Conservation (phyloP, 2,329 filamentous ascomycete genomes). For the Bertia moriformis region DNA sequence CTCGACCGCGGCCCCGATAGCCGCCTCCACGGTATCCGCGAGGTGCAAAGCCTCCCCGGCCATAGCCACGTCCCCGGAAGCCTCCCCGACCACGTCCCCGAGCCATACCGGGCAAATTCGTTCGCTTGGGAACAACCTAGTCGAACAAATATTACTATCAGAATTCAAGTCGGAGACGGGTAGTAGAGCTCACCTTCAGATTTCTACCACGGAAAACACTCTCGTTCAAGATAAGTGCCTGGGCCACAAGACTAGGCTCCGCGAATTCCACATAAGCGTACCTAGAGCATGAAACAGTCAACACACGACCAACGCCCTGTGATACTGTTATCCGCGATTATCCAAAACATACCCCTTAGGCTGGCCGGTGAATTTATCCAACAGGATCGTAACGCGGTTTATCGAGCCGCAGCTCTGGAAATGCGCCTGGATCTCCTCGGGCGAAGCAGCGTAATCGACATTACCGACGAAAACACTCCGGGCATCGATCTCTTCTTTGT, state of each 20-base stretch:
- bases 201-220: constrained; percentile 89
- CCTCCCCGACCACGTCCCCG: constrained; percentile 43
- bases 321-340: too few relatives aligned
- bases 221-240: constrained; percentile 89
- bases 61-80: constrained; percentile 36
- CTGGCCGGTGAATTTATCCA: constrained; percentile 97
- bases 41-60: background rate
- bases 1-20: constrained; percentile 24
- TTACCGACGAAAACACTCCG: constrained; percentile 97
- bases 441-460: constrained; percentile 91
- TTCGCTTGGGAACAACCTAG: constrained; percentile 60
- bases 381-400: constrained; percentile 90
- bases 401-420: constrained; percentile 96
- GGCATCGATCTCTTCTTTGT: constrained; percentile 88
- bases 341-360: constrained; percentile 92
- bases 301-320: background rate
- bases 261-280: constrained; percentile 99
- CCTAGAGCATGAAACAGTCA: constrained; percentile 26
- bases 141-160: too few relatives aligned
- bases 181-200: constrained; percentile 60
- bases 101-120: constrained; percentile 91
- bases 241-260: constrained; percentile 80
- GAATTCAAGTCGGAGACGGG: too few relatives aligned
- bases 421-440: constrained; percentile 90
- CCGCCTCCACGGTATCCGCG: background rate